Evolutionary conservation across 2,329 filamentous ascomycete genomes (phyloP), one percentile per base, ranked within the genome.

Genomic region (Peltaster fructicola): DNA sequence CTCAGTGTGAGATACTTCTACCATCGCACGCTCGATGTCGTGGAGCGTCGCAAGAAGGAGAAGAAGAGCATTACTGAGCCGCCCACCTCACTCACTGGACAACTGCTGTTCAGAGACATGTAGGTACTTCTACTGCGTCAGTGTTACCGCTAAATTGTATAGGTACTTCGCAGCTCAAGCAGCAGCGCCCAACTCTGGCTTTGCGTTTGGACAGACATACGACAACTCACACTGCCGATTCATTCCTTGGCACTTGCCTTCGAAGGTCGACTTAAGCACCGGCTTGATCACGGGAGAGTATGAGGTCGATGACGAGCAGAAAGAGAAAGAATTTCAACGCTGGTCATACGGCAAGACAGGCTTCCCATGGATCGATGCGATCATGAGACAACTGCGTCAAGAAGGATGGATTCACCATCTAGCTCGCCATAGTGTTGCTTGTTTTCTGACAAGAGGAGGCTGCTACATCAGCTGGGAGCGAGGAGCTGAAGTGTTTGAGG

Each of bases 341-440:
- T 84, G 75, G 76, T 66, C 66, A 40, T 45, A 59, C 16, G 77
- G 76, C 2, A 52, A 58, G 13, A 84, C 77, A 0, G 77, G 77
- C 0, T 82, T 82, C 33, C 77, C 77, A 0, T 82, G 73, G 67
- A 80, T 84, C 36, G 77, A 84, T 40, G 75, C 74, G 0, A 56
- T 82, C 19, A 82, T 84, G 77, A 65, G 75, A 1, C 76, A 82
- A 46, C 57, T 84, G 8, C 57, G 61, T 8, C 45, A 57, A 2
- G 75, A 81, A 43, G 77, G 77, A 14, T 84, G 76, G 76, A 78
- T 82, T 6, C 76, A 84, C 43, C 77, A 84, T 43, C 59, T 82
- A 0, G 77, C 75, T 2, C 63, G 77, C 1, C 77, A 84, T 46
- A 65, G 70, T n/a, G 70, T 84, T 0, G 77, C 77, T 0, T 82